phyloP scores from a whole-genome alignment of 2,329 filamentous ascomycete genomes.

The Clarireedia paspali region DNA sequence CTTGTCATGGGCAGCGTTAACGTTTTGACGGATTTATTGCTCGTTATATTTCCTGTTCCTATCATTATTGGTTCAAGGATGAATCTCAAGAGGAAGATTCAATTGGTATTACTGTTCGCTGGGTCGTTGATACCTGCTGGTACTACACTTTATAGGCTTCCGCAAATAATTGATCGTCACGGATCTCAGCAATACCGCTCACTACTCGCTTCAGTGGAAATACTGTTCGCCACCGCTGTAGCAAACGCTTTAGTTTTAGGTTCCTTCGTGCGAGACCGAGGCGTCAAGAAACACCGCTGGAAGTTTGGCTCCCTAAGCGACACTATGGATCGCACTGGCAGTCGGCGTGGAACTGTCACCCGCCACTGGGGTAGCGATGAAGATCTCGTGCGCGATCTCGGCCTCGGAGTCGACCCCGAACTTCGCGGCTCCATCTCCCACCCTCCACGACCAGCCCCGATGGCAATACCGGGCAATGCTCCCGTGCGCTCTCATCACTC shows the following conservation, averaged over 20 bases:
- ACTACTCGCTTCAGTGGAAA: constrained; percentile 80
- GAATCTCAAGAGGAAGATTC: constrained; percentile 67
- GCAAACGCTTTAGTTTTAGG: constrained; percentile 87
- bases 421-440: constrained; percentile 33
- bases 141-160: constrained; percentile 76
- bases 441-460: constrained; percentile 26
- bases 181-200: constrained; percentile 83
- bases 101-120: constrained; percentile 74
- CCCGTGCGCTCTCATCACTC: constrained; percentile 17
- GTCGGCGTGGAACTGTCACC: constrained; percentile 40
- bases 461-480: constrained; percentile 23
- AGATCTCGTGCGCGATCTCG: constrained; percentile 74
- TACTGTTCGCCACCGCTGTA: constrained; percentile 78
- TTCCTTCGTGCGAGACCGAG: constrained; percentile 85
- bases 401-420: constrained; percentile 55
- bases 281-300: constrained; percentile 83
- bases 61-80: constrained; percentile 78
- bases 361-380: constrained; percentile 83
- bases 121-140: constrained; percentile 73
- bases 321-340: constrained; percentile 48
- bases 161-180: constrained; percentile 60
- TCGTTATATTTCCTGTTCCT: constrained; percentile 83
- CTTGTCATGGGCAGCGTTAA: constrained; percentile 87
- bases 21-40: constrained; percentile 77
- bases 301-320: constrained; percentile 52